Conservation (phyloP, 306 rosid species). For the Cicer chorassanicum region DNA sequence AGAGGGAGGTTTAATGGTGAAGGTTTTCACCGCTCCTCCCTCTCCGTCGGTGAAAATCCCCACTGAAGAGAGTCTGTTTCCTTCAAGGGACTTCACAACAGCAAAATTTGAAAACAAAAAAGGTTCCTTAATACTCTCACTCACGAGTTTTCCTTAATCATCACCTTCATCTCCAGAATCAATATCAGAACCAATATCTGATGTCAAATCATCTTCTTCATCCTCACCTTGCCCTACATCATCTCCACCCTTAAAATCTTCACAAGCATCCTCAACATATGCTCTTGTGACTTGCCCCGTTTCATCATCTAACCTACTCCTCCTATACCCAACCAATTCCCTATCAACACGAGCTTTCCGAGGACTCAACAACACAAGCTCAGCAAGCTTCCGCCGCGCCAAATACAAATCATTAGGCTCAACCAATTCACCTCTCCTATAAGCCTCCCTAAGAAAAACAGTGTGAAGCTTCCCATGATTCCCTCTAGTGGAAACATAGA, state of each 20-base stretch:
- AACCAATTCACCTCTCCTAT: conserved; percentile 71
- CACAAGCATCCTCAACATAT: conserved; percentile 51
- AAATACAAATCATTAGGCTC: conserved; percentile 84
- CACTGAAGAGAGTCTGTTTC: background rate
- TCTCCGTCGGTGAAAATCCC: background rate
- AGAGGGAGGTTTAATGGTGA: conserved; percentile 7
- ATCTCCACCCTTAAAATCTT: conserved; percentile 45
- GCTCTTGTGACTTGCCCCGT: conserved; percentile 51
- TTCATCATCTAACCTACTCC: conserved; percentile 66
- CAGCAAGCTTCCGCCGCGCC: conserved; percentile 75
- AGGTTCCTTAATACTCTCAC: conserved; percentile 20
- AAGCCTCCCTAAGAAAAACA: conserved; percentile 83
- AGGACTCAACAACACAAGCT: conserved; percentile 75
- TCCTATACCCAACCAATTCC: conserved; percentile 68
- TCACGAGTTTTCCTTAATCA: conserved; percentile 43
- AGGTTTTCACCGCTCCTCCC: background rate
- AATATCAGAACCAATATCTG: conserved; percentile 50
- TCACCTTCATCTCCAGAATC: conserved; percentile 57
- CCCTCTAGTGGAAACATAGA: conserved; percentile 86
- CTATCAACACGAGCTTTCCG: conserved; percentile 70
- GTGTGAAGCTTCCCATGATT: conserved; percentile 95
- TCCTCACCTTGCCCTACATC: conserved; percentile 38
- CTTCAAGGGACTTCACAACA: conserved; percentile 23
- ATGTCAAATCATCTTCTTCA: conserved; percentile 47
- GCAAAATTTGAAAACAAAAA: conserved; percentile 4